Percentiles rank a stretch among this genome's conserved stretches.
phyloP scores from a whole-genome alignment of 1,139 yeast species.

The Saccharomyces hybrid region DNA sequence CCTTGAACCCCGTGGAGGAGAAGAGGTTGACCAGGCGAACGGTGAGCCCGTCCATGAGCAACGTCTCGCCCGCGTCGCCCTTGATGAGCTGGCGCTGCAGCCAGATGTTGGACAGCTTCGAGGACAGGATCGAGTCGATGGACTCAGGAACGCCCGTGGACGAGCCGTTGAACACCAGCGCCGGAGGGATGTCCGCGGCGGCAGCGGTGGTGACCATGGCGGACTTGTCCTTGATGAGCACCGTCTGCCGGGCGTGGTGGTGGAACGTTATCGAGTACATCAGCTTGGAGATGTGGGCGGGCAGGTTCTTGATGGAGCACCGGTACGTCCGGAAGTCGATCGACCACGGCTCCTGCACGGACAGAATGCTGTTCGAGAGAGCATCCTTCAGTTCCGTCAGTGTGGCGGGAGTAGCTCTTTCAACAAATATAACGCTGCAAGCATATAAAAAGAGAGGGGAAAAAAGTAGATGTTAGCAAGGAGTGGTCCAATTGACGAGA shows the following conservation, averaged over 20 bases:
- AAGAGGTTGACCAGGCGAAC: constrained; percentile 27
- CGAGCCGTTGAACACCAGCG: constrained; percentile 18
- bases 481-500: background rate
- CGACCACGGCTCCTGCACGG: constrained; percentile 27
- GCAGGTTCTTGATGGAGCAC: constrained; percentile 18
- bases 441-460: background rate
- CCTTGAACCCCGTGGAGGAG: constrained; percentile 30
- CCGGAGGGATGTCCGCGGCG: constrained; percentile 11
- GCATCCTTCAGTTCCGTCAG: constrained; percentile 27
- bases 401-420: constrained; percentile 29
- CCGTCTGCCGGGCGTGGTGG: constrained; percentile 20
- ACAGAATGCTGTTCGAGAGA: constrained; percentile 20
- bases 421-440: constrained; percentile 28
- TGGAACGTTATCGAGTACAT: constrained; percentile 26
- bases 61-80: constrained; percentile 30
- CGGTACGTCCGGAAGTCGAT: constrained; percentile 29
- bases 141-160: constrained; percentile 23
- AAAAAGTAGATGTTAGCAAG: background rate
- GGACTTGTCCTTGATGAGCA: constrained; percentile 21
- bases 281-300: constrained; percentile 17
- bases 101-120: constrained; percentile 30
- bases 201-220: constrained; percentile 19
- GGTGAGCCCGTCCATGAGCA: constrained; percentile 17
- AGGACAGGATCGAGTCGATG: constrained; percentile 20
- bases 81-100: constrained; percentile 27